Conservation (phyloP, 495 filamentous ascomycete genomes). For the Paragyromitra xinjiangensis region DNA sequence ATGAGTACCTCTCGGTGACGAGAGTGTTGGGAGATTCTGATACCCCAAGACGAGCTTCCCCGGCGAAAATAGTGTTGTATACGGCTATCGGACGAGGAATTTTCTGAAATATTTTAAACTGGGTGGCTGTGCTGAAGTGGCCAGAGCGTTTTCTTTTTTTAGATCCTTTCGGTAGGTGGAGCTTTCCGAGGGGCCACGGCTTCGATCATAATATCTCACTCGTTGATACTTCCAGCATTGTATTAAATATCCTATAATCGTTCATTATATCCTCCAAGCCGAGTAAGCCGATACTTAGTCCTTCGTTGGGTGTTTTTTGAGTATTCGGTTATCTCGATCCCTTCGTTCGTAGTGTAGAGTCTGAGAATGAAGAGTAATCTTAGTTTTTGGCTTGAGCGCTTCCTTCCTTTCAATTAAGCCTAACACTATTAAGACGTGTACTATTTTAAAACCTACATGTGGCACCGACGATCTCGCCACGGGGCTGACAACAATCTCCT, state of each 20-base stretch:
- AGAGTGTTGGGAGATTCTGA: no score
- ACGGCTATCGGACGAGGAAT: no score
- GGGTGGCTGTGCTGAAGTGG: neutral
- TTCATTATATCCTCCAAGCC: neutral
- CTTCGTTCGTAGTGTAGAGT: neutral
- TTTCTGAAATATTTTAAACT: neutral
- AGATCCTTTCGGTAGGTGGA: no score
- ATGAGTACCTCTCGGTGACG: no score
- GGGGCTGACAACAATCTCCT: no score
- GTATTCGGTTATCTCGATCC: neutral
- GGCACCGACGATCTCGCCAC: no score
- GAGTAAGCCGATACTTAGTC: neutral
- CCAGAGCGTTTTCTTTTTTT: neutral
- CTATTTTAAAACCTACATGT: no score
- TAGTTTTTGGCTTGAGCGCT: neutral
- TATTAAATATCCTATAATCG: neutral
- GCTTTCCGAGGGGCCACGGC: no score
- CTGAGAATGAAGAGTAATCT: neutral
- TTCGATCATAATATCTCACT: slow-evolving; percentile 8
- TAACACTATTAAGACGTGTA: no score
- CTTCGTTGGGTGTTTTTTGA: neutral
- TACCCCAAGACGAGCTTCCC: no score
- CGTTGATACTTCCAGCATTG: neutral
- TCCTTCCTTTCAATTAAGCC: no score
- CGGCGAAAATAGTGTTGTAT: no score